Base-by-base conservation (phyloP, 2,329 filamentous ascomycete species). In the Purpureocillium takamizusanense region DNA sequence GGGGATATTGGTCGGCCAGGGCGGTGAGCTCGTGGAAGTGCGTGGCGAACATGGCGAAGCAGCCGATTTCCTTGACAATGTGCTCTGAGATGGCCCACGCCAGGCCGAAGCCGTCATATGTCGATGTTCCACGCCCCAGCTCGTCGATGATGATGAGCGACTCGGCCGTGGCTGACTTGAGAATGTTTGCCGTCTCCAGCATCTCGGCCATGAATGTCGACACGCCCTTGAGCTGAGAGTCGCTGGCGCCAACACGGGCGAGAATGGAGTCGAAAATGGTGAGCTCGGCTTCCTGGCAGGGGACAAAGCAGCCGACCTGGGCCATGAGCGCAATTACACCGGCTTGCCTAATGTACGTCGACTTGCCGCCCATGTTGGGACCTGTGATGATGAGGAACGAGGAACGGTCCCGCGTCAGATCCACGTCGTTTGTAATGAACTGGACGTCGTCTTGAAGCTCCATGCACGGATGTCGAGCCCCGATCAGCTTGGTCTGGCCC, bases 161-260 rank as follows among this genome's bases (percentile, higher is more conserved):
- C 57, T 98, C 92, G 25, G 83, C 79, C 0, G 92, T 98, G 2
- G 92, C 92, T 0, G 87, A 94, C 65, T 97, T 97, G 55, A 98
- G 80, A 47, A 98, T 98, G 58, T 97, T 97, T 49, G 92, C 88
- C 2, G 92, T 98, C 60, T 98, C 92, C 16, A 98, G 76, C 92
- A 98, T 98, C 66, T 98, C 92, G 2, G 92, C 92, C 94, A 98
- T 98, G 62, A 98, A 98, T 0, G 92, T 98, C 4, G 87, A 95
- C 2, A 98, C 92, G 28, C 92, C 92, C 64, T 97, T 97, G 46
- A 98, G 81, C 61, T 97, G 92, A 7, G 86, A 94, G 63, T 98
- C 94, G 51, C 85, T 92, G 7, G 92, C 94, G 31, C 94, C 92
- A 0, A 98, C 92, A 50, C 92, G 84, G 0, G 94, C 92, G 30